phyloP scores from a whole-genome alignment of 2,329 filamentous ascomycete genomes.

The Didymella pinodella region DNA sequence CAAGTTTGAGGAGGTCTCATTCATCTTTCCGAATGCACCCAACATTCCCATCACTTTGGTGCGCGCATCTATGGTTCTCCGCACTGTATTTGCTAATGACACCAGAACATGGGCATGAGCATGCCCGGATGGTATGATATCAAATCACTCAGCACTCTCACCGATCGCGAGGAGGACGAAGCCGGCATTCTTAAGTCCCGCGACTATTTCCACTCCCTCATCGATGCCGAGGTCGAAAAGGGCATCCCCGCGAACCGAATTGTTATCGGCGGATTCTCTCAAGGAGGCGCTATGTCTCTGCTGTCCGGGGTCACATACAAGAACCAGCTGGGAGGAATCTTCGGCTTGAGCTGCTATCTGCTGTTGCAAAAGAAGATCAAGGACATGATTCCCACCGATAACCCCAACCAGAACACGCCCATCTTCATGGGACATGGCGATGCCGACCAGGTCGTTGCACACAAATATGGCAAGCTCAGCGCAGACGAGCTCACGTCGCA shows the following conservation, averaged over 20 bases:
- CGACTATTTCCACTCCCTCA: conserved; percentile 78
- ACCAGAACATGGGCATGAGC: conserved; percentile 74
- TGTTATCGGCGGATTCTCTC: conserved; percentile 82
- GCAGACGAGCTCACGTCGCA: conserved; percentile 71
- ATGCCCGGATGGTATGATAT: conserved; percentile 94
- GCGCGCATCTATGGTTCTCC: conserved; percentile 41
- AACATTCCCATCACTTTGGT: conserved; percentile 84
- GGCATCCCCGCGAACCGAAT: conserved; percentile 86
- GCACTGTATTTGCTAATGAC: conserved; percentile 8
- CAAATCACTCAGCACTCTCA: conserved; percentile 57
- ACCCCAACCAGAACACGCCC: conserved; percentile 76
- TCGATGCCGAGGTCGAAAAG: conserved; percentile 79
- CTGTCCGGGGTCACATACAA: conserved; percentile 78
- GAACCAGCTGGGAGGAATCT: conserved; percentile 83
- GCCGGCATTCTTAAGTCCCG: conserved; percentile 75
- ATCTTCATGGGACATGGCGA: conserved; percentile 92
- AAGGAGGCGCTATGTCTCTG: conserved; percentile 88
- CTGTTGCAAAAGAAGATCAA: conserved; percentile 72
- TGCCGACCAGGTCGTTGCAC: conserved; percentile 74
- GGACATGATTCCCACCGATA: conserved; percentile 53
- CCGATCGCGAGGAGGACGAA: conserved; percentile 67
- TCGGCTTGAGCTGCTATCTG: conserved; percentile 84
- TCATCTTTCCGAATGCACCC: conserved; percentile 92
- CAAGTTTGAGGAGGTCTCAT: conserved; percentile 88
- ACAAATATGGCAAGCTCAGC: conserved; percentile 72